Evolutionary conservation across 345 rosid species (phyloP).

Genomic region (Conringia planisiliqua): DNA sequence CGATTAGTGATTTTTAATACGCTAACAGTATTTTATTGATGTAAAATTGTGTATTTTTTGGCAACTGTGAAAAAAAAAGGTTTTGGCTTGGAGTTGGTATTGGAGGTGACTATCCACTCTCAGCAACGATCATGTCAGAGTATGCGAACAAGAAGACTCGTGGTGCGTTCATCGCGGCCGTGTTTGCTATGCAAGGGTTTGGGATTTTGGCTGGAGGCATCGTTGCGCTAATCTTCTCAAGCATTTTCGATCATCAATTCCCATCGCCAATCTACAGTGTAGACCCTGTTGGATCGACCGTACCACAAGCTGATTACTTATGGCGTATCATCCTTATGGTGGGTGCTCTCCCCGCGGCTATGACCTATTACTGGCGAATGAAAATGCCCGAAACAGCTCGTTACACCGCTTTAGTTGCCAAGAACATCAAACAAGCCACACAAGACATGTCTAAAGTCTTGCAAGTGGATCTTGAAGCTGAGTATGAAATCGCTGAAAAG

Average conservation of each 20-base stretch:
- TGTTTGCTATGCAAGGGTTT: constrained; percentile 63
- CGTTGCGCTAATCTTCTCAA: constrained; percentile 38
- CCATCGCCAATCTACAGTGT: constrained; percentile 32
- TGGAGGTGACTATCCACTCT: constrained; percentile 62
- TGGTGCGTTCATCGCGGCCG: constrained; percentile 52
- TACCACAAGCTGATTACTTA: constrained; percentile 45
- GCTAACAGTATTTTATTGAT: not conserved
- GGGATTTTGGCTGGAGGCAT: constrained; percentile 54
- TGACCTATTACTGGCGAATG: constrained; percentile 58
- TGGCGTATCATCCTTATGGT: constrained; percentile 54
- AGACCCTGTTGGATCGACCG: constrained; percentile 30
- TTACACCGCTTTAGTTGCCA: constrained; percentile 50
- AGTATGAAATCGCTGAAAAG: constrained; percentile 28
- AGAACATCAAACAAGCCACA: constrained; percentile 43
- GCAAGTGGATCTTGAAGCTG: constrained; percentile 40
- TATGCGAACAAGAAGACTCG: constrained; percentile 61
- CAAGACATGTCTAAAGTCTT: constrained; percentile 52
- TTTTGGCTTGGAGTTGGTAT: constrained; percentile 67
- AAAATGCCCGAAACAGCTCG: constrained; percentile 64
- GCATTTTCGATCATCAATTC: constrained; percentile 38
- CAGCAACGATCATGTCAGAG: constrained; percentile 64
- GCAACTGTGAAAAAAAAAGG: constrained; percentile 22
- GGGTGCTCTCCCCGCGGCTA: constrained; percentile 49
- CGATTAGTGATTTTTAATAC: not conserved
- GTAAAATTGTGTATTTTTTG: not conserved